Evolutionary conservation across 2,329 filamentous ascomycete species (phyloP).

Genomic region (Penicillium palitans): DNA sequence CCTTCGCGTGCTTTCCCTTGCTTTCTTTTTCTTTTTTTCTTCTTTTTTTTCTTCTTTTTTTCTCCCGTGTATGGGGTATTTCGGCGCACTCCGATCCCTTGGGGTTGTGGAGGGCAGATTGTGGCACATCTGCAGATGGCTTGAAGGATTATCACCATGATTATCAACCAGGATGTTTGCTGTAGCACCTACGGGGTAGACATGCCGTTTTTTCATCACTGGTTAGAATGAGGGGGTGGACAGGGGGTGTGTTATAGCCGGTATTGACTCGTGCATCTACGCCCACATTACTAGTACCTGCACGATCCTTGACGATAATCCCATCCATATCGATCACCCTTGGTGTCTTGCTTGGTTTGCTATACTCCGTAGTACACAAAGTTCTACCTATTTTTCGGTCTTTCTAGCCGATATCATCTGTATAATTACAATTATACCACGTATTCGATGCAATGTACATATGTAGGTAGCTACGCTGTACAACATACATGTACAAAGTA

Average conservation of each 20-base stretch:
- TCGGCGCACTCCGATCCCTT: neutral
- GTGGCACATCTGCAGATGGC: neutral
- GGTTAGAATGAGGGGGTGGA: neutral
- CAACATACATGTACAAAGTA: neutral
- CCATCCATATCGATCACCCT: neutral
- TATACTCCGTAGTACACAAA: neutral
- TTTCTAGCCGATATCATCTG: neutral
- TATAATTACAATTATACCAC: neutral
- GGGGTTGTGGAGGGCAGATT: neutral
- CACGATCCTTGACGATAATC: constrained; percentile 1
- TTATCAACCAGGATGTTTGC: neutral
- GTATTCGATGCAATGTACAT: neutral
- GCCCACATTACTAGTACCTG: neutral
- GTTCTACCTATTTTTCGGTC: neutral
- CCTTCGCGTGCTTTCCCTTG: neutral
- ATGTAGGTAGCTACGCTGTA: neutral
- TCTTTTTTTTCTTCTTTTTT: neutral
- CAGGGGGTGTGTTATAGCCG: neutral
- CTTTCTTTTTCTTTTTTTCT: neutral
- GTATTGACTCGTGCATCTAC: neutral
- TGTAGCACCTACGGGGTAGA: neutral
- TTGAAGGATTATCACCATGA: neutral
- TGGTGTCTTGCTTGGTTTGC: neutral
- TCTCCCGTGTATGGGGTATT: neutral
- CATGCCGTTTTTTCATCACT: neutral